Evolutionary conservation across 108 stramenopile species (phyloP).

Genomic region (Bacterosira constricta): DNA sequence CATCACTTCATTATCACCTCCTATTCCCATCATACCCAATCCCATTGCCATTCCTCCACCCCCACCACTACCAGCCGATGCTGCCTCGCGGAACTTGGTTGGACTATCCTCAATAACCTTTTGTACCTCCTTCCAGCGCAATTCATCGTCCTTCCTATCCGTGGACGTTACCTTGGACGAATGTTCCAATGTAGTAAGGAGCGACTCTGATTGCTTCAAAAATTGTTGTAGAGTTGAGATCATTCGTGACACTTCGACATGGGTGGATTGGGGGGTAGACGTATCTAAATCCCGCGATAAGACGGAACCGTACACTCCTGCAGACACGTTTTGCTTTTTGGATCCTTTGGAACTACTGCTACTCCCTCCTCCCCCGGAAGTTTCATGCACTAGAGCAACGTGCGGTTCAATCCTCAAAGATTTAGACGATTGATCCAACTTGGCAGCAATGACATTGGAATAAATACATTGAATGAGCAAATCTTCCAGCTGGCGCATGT

Average conservation of each 20-base stretch:
- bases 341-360: neutral
- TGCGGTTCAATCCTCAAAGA: slow-evolving; percentile 21
- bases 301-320: slow-evolving; percentile 27
- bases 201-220: slow-evolving; percentile 4
- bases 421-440: slow-evolving; percentile 39
- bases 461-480: slow-evolving; percentile 49
- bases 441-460: slow-evolving; percentile 36
- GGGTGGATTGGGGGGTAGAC: slow-evolving; percentile 10
- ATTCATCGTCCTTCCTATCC: slow-evolving; percentile 13
- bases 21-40: neutral
- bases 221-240: slow-evolving; percentile 12
- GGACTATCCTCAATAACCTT: neutral
- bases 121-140: slow-evolving; percentile 14
- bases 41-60: neutral
- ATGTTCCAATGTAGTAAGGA: slow-evolving; percentile 9
- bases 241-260: slow-evolving; percentile 13
- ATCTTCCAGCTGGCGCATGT: slow-evolving; percentile 43
- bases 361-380: neutral
- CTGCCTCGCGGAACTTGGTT: neutral
- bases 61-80: neutral
- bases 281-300: slow-evolving; percentile 33
- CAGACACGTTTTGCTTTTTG: neutral
- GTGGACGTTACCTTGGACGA: neutral
- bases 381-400: neutral
- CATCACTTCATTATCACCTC: neutral